Evolutionary conservation across 306 rosid species (phyloP).

Genomic region (Urtica urens): DNA sequence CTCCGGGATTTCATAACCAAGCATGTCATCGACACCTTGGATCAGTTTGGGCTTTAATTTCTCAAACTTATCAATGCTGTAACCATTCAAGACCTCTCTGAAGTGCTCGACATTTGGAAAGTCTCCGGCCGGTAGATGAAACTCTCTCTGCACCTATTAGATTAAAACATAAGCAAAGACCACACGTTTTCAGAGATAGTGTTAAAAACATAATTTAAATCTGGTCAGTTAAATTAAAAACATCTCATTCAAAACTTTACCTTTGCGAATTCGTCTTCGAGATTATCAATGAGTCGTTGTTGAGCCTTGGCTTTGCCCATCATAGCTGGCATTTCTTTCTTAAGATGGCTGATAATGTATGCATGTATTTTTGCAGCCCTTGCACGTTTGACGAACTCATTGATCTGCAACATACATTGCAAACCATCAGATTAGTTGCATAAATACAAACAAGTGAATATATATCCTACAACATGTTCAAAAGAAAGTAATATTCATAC

Average conservation of each 20-base stretch:
- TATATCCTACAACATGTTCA: background rate
- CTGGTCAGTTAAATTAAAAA: no score
- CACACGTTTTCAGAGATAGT: background rate
- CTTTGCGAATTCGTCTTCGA: constrained; percentile 42
- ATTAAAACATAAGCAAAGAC: background rate
- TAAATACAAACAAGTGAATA: background rate
- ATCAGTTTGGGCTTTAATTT: constrained; percentile 39
- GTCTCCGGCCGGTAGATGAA: constrained; percentile 35
- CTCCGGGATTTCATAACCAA: constrained; percentile 36
- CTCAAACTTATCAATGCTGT: constrained; percentile 37
- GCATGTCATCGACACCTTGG: constrained; percentile 48
- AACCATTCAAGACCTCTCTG: constrained; percentile 25
- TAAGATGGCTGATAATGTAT: constrained; percentile 40
- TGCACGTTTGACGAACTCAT: constrained; percentile 43
- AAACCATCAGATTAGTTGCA: background rate
- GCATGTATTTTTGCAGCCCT: constrained; percentile 42
- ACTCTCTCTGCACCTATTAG: constrained; percentile 35
- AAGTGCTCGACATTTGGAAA: constrained; percentile 38
- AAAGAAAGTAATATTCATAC: constrained; percentile 31
- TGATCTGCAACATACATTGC: constrained; percentile 22
- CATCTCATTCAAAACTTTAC: no score
- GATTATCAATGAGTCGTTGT: constrained; percentile 37
- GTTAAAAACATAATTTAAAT: background rate
- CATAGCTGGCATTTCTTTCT: constrained; percentile 45
- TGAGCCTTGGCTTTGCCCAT: constrained; percentile 41